Percentiles rank a stretch among this genome's conserved stretches.
Evolutionary conservation across 495 filamentous ascomycete species (phyloP).

Genomic region (Hypoxylon fuscum): DNA sequence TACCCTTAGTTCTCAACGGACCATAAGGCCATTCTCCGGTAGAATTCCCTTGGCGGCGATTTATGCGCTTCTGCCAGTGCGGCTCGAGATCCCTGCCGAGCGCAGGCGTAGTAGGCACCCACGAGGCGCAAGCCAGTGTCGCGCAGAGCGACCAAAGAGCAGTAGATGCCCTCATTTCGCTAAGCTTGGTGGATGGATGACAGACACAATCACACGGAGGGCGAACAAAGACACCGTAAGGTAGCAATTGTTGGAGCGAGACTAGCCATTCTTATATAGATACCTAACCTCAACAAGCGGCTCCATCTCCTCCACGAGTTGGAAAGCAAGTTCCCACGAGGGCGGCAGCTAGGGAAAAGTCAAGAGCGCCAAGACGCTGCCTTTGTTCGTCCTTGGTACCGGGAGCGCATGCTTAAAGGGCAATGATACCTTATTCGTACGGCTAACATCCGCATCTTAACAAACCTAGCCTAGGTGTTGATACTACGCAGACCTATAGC

Average conservation of each 20-base stretch:
- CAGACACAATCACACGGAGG: no score
- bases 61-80: constrained; percentile 18
- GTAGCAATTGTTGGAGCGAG: constrained; percentile 1
- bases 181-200: neutral
- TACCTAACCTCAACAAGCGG: neutral
- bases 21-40: constrained; percentile 41
- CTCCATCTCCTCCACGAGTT: neutral
- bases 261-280: constrained; percentile 10
- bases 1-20: constrained; percentile 47
- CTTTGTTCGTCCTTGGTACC: constrained; percentile 10
- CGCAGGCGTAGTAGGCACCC: constrained; percentile 10
- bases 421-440: constrained; percentile 8
- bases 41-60: constrained; percentile 25
- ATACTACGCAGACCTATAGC: neutral
- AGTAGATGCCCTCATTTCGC: constrained; percentile 22
- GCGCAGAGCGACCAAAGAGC: constrained; percentile 19
- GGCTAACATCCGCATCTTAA: no score
- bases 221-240: neutral
- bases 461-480: no score
- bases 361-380: constrained; percentile 13
- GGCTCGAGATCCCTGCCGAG: constrained; percentile 16
- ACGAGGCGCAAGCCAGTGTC: constrained; percentile 24
- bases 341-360: no score
- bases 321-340: constrained; percentile 3
- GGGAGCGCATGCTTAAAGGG: neutral